Conservation (phyloP, 495 filamentous ascomycete genomes). For the Rhypophila decipiens region DNA sequence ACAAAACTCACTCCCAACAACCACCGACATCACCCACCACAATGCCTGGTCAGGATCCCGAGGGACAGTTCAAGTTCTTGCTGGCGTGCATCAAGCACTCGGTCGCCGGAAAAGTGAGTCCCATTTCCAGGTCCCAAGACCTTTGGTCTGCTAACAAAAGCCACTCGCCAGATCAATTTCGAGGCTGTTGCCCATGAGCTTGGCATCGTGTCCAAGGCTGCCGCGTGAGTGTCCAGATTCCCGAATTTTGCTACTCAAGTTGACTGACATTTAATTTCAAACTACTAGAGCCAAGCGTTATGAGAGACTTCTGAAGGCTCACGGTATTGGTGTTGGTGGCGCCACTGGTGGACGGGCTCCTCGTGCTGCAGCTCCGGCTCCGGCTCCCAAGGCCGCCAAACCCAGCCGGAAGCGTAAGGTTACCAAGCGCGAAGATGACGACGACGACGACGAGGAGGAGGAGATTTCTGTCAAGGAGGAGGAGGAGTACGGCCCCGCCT, state of each 20-base stretch:
- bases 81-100: slow-evolving; percentile 57
- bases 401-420: not conserved
- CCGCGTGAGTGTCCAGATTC: slow-evolving; percentile 50
- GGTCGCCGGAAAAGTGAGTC: slow-evolving; percentile 48
- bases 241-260: too few relatives aligned
- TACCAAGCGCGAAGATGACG: too few relatives aligned
- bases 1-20: too few relatives aligned
- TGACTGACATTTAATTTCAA: too few relatives aligned
- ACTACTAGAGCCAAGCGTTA: slow-evolving; percentile 54
- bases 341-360: too few relatives aligned
- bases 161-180: slow-evolving; percentile 61
- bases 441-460: not conserved
- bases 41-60: too few relatives aligned
- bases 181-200: slow-evolving; percentile 56
- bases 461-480: not conserved
- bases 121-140: too few relatives aligned
- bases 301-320: slow-evolving; percentile 55
- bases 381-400: not conserved
- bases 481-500: not conserved
- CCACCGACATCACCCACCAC: too few relatives aligned
- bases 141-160: too few relatives aligned
- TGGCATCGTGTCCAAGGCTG: slow-evolving; percentile 54
- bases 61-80: slow-evolving; percentile 60
- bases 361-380: too few relatives aligned
- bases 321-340: too few relatives aligned